phyloP scores from a whole-genome alignment of 306 rosid genomes.

The Ochetophila trinervis region DNA sequence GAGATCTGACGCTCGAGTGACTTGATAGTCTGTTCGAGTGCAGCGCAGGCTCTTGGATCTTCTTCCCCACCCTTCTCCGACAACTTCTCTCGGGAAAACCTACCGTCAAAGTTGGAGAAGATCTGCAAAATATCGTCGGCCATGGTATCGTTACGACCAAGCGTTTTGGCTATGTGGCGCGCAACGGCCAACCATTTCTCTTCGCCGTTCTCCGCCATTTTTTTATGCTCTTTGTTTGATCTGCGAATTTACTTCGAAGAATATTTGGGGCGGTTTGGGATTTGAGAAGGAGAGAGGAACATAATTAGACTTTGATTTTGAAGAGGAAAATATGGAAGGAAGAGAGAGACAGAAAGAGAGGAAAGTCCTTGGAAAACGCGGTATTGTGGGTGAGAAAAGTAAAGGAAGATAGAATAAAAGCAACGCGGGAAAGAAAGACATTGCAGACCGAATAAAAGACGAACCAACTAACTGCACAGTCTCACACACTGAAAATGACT shows the following conservation, averaged over 20 bases:
- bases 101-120: constrained; percentile 83
- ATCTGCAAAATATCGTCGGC: constrained; percentile 89
- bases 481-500: neutral
- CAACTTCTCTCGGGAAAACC: constrained; percentile 83
- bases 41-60: constrained; percentile 46
- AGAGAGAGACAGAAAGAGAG: neutral
- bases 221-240: neutral
- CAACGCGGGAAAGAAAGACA: neutral
- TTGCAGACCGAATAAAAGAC: neutral
- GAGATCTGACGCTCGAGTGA: constrained; percentile 80
- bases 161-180: constrained; percentile 92
- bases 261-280: neutral
- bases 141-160: constrained; percentile 72
- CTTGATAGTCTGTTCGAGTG: constrained; percentile 63
- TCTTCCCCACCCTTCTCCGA: constrained; percentile 47
- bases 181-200: constrained; percentile 86
- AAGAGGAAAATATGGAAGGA: neutral
- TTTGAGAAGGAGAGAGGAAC: neutral
- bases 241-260: neutral
- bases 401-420: constrained; percentile 9
- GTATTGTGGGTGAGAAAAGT: constrained; percentile 28
- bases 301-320: neutral
- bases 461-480: too few species aligned
- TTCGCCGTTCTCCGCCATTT: constrained; percentile 92
- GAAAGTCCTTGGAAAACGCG: constrained; percentile 43